Evolutionary conservation across 2,329 filamentous ascomycete genomes (phyloP).

Genomic region (Colletotrichum sp.): DNA sequence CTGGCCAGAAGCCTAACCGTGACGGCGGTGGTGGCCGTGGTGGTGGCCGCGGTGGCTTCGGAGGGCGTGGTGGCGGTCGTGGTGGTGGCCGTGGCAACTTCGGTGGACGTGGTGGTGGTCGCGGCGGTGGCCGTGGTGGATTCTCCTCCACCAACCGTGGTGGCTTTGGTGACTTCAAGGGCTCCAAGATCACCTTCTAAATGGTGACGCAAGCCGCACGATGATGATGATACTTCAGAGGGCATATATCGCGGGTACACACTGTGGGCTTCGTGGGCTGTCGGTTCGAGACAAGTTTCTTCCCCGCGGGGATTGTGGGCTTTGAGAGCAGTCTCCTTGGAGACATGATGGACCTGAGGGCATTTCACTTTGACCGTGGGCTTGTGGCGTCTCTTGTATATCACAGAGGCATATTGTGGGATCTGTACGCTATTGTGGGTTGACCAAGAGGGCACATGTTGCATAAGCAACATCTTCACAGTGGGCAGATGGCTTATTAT

Average conservation of each 20-base stretch:
- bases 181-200: conserved; percentile 80
- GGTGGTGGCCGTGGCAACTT: conserved; percentile 50
- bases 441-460: conserved; percentile 34
- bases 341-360: conserved; percentile 62
- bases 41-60: conserved; percentile 55
- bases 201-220: conserved; percentile 34
- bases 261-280: conserved; percentile 62
- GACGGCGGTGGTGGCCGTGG: conserved; percentile 56
- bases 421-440: conserved; percentile 23
- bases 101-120: conserved; percentile 55
- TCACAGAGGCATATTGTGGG: conserved; percentile 2
- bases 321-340: conserved; percentile 54
- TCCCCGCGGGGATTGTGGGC: conserved; percentile 50
- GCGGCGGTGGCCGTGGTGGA: conserved; percentile 58
- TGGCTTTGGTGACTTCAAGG: conserved; percentile 56
- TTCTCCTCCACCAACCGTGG: conserved; percentile 49
- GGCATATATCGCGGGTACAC: conserved; percentile 47
- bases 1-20: conserved; percentile 65
- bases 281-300: conserved; percentile 52
- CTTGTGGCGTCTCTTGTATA: conserved; percentile 29
- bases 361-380: conserved; percentile 41
- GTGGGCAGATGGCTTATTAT: conserved; percentile 26
- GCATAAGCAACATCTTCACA: conserved; percentile 22
- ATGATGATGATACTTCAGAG: conserved; percentile 39
- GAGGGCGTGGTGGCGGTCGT: conserved; percentile 56